A percentile compares a stretch with the other conserved stretches of the same genome.
These are phyloP conservation scores for Parsonsia alboflavescens DNA, from an alignment of 257 asterid species.

Conservation along the genomic window DNA sequence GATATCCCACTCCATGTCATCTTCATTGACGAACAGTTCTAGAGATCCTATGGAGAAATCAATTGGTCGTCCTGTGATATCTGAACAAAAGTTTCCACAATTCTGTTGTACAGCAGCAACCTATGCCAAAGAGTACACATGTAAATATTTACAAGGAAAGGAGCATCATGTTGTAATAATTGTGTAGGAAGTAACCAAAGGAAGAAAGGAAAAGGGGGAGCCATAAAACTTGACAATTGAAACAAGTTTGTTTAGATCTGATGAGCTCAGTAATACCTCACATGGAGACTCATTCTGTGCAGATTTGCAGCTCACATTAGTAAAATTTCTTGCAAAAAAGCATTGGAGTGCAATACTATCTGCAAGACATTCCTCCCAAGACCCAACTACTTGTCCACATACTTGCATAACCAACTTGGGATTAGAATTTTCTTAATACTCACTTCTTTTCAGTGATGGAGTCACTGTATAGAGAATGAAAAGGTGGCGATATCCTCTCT, in stretches of 20 bases:
- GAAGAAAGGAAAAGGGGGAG: neutral
- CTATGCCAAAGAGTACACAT: neutral
- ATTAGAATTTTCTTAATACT: neutral
- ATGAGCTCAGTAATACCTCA: neutral
- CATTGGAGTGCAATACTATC: neutral
- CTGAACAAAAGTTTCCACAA: neutral
- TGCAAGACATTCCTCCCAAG: neutral
- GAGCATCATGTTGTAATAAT: neutral
- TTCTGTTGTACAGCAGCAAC: neutral
- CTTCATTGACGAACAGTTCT: neutral
- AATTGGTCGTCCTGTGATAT: neutral
- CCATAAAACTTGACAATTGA: neutral
- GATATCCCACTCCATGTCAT: neutral
- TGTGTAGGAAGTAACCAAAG: neutral
- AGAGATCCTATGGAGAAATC: neutral
- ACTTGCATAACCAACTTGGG: neutral
- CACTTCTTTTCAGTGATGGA: neutral
- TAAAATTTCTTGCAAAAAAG: neutral
- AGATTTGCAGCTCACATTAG: neutral
- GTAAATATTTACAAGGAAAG: conserved; percentile 5
- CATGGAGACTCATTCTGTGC: neutral
- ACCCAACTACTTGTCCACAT: neutral
- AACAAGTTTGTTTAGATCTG: neutral
- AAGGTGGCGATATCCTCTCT: conserved; percentile 2
- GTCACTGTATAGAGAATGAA: neutral